Evolutionary conservation across 106 monocot genomes (phyloP).

Genomic region (Dioscorea dumetorum): DNA sequence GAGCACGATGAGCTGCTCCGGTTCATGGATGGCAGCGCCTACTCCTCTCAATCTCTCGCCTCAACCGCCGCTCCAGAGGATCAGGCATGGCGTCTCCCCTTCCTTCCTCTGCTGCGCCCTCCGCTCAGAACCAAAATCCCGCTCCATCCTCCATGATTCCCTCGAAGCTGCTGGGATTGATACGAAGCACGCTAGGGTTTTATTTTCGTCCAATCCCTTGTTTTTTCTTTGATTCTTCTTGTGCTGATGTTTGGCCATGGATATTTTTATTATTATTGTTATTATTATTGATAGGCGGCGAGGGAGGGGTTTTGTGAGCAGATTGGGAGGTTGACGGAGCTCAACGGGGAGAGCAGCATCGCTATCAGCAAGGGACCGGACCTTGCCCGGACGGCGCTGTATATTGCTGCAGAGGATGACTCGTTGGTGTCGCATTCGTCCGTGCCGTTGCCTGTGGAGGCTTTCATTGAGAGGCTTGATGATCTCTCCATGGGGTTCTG

Average conservation of each 20-base stretch:
- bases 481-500: constrained; percentile 55
- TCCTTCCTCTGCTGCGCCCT: neutral
- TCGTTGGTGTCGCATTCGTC: constrained; percentile 61
- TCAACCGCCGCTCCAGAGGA: neutral
- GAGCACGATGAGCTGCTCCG: neutral
- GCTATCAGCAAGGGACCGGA: constrained; percentile 31
- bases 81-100: neutral
- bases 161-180: constrained; percentile 51
- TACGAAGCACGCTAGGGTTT: constrained; percentile 42
- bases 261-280: neutral
- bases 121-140: neutral
- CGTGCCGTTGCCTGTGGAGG: constrained; percentile 49
- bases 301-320: constrained; percentile 42
- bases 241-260: neutral
- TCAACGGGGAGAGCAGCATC: constrained; percentile 33
- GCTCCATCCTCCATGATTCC: constrained; percentile 44
- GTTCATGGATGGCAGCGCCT: neutral
- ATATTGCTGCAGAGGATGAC: constrained; percentile 65
- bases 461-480: constrained; percentile 38
- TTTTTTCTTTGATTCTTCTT: neutral
- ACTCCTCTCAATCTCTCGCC: neutral
- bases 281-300: constrained; percentile 17
- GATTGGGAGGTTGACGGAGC: constrained; percentile 18
- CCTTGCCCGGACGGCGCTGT: constrained; percentile 41
- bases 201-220: neutral